Evolutionary conservation across 2,329 filamentous ascomycete species (phyloP).

Genomic region (Ophidiomyces ophidiicola): DNA sequence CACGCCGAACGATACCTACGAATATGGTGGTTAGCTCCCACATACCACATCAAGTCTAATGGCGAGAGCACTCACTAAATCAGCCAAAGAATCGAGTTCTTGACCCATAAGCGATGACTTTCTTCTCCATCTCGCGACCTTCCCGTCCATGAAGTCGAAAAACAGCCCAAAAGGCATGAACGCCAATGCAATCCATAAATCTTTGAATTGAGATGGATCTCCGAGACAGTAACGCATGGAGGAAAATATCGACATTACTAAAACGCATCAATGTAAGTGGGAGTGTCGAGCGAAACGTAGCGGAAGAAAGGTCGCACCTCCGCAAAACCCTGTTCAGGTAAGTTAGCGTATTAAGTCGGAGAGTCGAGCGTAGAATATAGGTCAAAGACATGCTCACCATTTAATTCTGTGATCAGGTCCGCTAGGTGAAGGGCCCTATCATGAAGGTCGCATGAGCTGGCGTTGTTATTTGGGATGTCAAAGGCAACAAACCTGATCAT

Average conservation of each 20-base stretch:
- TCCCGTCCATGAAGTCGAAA: conserved; percentile 97
- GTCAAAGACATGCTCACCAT: conserved; percentile 27
- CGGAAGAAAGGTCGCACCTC: conserved; percentile 28
- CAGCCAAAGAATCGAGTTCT: conserved; percentile 88
- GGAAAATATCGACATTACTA: conserved; percentile 86
- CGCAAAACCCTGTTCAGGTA: conserved; percentile 34
- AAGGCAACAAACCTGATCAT: conserved; percentile 34
- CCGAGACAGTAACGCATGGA: conserved; percentile 86
- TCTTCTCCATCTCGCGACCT: conserved; percentile 87
- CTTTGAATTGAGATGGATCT: conserved; percentile 50
- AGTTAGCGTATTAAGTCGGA: conserved; percentile 8
- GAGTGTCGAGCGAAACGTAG: background rate
- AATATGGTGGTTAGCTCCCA: background rate
- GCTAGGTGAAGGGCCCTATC: conserved; percentile 38
- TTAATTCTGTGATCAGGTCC: conserved; percentile 40
- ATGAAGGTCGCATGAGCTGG: conserved; percentile 8
- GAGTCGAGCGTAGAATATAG: background rate
- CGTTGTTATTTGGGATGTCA: background rate
- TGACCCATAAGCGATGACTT: conserved; percentile 98
- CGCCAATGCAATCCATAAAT: conserved; percentile 69
- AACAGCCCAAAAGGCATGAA: conserved; percentile 90
- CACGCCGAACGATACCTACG: conserved; percentile 86
- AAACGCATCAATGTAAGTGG: conserved; percentile 6
- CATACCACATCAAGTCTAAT: background rate
- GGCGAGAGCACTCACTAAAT: conserved; percentile 53